Base-by-base conservation (phyloP, 345 rosid species). In the Salix viminalis region DNA sequence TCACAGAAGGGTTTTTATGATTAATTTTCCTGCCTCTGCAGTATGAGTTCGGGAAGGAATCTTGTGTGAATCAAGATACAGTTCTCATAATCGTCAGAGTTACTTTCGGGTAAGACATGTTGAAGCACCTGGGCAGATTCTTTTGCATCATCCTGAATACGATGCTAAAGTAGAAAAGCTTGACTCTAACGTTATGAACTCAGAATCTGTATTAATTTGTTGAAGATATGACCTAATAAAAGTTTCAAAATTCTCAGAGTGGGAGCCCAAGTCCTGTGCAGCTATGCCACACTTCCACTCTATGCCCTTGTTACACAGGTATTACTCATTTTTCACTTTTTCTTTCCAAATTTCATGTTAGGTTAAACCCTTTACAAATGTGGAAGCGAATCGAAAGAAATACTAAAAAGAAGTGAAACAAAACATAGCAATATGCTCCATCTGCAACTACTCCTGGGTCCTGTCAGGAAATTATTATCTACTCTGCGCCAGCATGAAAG, bases 221-320 rank as follows among this genome's bases (percentile, higher is more conserved):
- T 71, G 54, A 48, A 62, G 39, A 62, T 18, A 14, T 19, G 42
- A 66, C 23, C 13, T 36, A 9, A 67, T 39, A 18, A 8, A 30
- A 58, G n/a, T 24, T 74, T 21, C 39, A 24, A 61, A 72, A 61
- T 50, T 71, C 65, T 72, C 87, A 94, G 99, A 76, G 70, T 90
- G 54, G 91, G 90, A 62, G 95, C 90, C 42, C 97, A 96, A 54
- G 76, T 96, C 78, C 79, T 93, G 24, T 92, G 97, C 84, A 93
- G 97, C 75, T 96, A 94, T 88, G 90, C 86, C 81, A 96, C 98
- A 41, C 97, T 96, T 69, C 99, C 98, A 52, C 91, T 96, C 39
- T 96, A 96, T 74, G 98, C 99, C 46, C 99, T 96, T 67, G 99
- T 96, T 44, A 92, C 99, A 76, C 99, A 94, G 97, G 99, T 90